Base-by-base conservation (phyloP, 164 flowering plant genomes). In the Berberis thunbergii region DNA sequence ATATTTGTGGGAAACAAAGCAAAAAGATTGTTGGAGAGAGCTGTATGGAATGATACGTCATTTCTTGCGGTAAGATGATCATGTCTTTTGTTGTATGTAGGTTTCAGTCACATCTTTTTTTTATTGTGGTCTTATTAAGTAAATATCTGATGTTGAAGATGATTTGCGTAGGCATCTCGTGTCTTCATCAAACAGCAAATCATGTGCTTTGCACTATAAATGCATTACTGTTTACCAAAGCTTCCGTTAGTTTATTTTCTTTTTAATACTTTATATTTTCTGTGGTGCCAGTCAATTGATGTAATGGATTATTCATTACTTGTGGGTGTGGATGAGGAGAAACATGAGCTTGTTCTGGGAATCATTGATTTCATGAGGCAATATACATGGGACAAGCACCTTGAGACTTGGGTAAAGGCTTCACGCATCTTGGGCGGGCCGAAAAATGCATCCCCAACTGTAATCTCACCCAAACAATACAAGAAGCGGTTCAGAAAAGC, bases 351-450 rank as follows among this genome's bases (percentile, higher is more conserved):
- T 54, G 97, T 95, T 54, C 79, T 95, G 43, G 99, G 99, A 43
- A 95, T 95, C 60, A 95, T 95, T 64, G 99, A 95, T 76, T 95
- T 88, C 77, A 83, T 95, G 97, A 88, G 99, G 73, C 99, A 95
- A 69, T 95, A 95, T 64, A 95, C 99, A 1, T 95, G 99, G 97
- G 99, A 95, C 81, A 95, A 95, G 73, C 99, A 91, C 72, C 82
- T 95, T 2, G 99, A 95, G 73, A 86, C 99, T 39, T 95, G 99
- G 99, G 99, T 91, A 54, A 95, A 95, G 69, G 80, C 96, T 62
- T 85, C 99, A 0, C 96, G 97, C 59, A 89, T 95, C 49, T 84
- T 95, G 26, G 99, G 99, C 6, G 97, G 97, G 9, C 84, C 87
- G n/a, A 95, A 77, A 70, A 89, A 89, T 66, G 58, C 82, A 1